phyloP scores from a whole-genome alignment of 2,329 filamentous ascomycete species.

The Epichloe typhina region DNA sequence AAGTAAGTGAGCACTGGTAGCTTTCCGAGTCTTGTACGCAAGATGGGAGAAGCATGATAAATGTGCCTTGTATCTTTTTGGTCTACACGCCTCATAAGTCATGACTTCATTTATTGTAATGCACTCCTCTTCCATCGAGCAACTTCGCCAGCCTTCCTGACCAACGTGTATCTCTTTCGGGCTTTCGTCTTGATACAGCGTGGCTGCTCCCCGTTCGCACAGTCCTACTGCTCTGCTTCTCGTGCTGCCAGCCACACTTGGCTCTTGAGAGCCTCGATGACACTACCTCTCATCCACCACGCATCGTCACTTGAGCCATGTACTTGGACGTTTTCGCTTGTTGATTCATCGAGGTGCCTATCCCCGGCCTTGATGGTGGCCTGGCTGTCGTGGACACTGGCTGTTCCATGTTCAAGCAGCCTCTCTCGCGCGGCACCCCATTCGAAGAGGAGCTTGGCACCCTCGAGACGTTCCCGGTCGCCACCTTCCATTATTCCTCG shows the following conservation, averaged over 20 bases:
- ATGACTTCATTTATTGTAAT: not conserved
- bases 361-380: slow-evolving; percentile 19
- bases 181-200: not conserved
- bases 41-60: not conserved
- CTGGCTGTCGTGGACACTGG: slow-evolving; percentile 20
- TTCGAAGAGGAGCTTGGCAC: slow-evolving; percentile 39
- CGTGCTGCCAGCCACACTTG: slow-evolving; percentile 37
- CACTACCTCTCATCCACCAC: slow-evolving; percentile 44
- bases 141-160: not conserved
- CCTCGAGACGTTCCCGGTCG: slow-evolving; percentile 31
- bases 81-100: not conserved
- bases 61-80: not conserved
- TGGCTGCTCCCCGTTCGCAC: not conserved
- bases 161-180: not conserved
- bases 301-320: slow-evolving; percentile 15
- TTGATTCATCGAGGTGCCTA: slow-evolving; percentile 11
- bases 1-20: no score
- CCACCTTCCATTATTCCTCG: slow-evolving; percentile 28
- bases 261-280: slow-evolving; percentile 42
- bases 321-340: slow-evolving; percentile 11
- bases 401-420: slow-evolving; percentile 13
- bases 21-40: no score
- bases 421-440: slow-evolving; percentile 36
- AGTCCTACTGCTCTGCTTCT: slow-evolving; percentile 17
- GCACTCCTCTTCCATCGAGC: not conserved